Conservation (phyloP, 345 rosid genomes). For the Capsella bursapastoris region DNA sequence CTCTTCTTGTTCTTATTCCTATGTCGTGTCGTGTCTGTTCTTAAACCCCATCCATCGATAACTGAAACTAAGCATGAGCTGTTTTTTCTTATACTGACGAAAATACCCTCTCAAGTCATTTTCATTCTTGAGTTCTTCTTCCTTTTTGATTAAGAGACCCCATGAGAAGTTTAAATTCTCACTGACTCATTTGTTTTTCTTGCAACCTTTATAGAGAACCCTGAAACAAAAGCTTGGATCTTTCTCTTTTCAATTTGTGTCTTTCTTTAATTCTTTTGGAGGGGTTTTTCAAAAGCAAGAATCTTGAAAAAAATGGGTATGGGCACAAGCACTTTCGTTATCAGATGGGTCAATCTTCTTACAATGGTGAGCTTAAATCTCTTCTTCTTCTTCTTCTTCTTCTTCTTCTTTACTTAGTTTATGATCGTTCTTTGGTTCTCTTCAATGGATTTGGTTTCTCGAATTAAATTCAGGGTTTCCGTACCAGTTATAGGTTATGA, state of each 20-base stretch:
- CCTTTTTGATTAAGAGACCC: constrained; percentile 20
- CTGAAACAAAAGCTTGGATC: constrained; percentile 25
- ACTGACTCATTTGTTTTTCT: constrained; percentile 35
- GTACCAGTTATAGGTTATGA: constrained; percentile 27
- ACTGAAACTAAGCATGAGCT: constrained; percentile 40
- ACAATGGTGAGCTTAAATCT: constrained; percentile 64
- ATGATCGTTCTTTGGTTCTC: constrained; percentile 4
- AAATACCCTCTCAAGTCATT: constrained; percentile 39
- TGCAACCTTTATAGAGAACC: constrained; percentile 9
- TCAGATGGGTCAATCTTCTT: constrained; percentile 94
- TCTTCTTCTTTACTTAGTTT: constrained; percentile 24
- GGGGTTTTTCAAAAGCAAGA: constrained; percentile 2
- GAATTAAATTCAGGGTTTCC: constrained; percentile 30
- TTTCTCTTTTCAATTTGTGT: constrained; percentile 9
- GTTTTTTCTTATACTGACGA: constrained; percentile 37
- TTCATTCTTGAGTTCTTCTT: constrained; percentile 25
- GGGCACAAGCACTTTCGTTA: constrained; percentile 83
- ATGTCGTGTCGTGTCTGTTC: constrained; percentile 45
- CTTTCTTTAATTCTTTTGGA: constrained; percentile 15
- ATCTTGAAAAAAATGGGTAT: constrained; percentile 61
- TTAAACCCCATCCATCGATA: constrained; percentile 39
- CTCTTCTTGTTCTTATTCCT: constrained; percentile 25
- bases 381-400: background rate
- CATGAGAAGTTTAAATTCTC: constrained; percentile 34
- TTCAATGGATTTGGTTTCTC: constrained; percentile 25